Base-by-base conservation (phyloP, 2,329 filamentous ascomycete species). In the Fusarium avenaceum region DNA sequence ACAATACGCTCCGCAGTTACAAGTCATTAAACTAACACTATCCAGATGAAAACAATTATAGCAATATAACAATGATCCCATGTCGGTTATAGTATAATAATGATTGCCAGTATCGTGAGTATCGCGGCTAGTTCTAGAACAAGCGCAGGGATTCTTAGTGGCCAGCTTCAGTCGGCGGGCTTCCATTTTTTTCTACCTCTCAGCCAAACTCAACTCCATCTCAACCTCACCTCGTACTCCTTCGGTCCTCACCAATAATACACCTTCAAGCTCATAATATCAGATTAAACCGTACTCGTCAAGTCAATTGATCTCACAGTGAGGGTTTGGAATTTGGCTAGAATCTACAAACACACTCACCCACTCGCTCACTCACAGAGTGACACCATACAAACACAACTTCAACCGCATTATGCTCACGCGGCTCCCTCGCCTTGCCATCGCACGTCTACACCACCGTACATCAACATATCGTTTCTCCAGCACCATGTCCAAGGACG, bases 171-270 rank as follows among this genome's bases (percentile, higher is more conserved):
- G 46, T 65, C 20, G 10, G 56, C 35, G 17, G 35, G 35, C 32
- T 66, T 66, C 63, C 50, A 62, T 66, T 66, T 55, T 55, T 62
- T 65, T 66, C 62, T 57, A 26, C 50, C 42, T n/a, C 20, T 61
- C 15, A 28, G 26, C 49, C n/a, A 26, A 32, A 55, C 48, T 28
- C 22, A 22, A 22, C 20, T 22, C 20, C 20, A 22, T 22, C 20
- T 22, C 20, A 22, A 22, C 22, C 22, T 22, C 19, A 42, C 50
- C 40, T 44, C n/a, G 40, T 19, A 40, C 40, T 44, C 51, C 42
- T 48, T 24, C 33, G 33, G 17, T 26, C 20, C 15, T 38, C 35
- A 26, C 8, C 51, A 54, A 39, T 44, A 64, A 20, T 39, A 13
- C 26, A 15, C 15, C 28, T 17, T n/a, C 28, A 20, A 9, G 28